Base-by-base conservation (phyloP, 805 yeast genomes). In the Candida fluviatilis region DNA sequence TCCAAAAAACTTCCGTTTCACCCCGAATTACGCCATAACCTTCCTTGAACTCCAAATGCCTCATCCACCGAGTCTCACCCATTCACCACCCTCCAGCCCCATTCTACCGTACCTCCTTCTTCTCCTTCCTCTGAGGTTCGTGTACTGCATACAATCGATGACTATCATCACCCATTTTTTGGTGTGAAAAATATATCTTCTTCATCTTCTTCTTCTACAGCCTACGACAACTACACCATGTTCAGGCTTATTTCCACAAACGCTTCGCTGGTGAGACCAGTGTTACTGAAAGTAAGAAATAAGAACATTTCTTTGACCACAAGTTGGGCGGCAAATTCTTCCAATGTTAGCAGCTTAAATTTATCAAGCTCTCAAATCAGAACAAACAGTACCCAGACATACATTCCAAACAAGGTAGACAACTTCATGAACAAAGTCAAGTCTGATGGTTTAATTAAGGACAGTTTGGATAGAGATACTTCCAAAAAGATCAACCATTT, bases 161-260 rank as follows among this genome's bases (percentile, higher is more conserved):
- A n/a, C n/a, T n/a, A n/a, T n/a, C n/a, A n/a, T n/a, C n/a, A n/a
- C n/a, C n/a, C n/a, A n/a, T n/a, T n/a, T n/a, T n/a, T n/a, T n/a
- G n/a, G n/a, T n/a, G n/a, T n/a, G n/a, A n/a, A n/a, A n/a, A n/a
- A n/a, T n/a, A n/a, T n/a, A n/a, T n/a, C n/a, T n/a, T n/a, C n/a
- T n/a, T 21, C 24, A 6, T 10, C 8, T 21, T 21, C 6, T 6
- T 21, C 24, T 21, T 10, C 6, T 6, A 21, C 24, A 6, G 10
- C 24, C 24, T 6, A 6, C 24, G 10, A 21, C 24, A 6, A 21
- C 24, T 21, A 31, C 15, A 32, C 24, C 25, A 66, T 66, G 72
- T 66, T 66, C 40, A 58, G 71, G 45, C 54, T 67, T 33, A 56
- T 66, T 17, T 50, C 66, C 13, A 36, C 62, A n/a, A 65, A 64